A percentile compares a stretch with the other conserved stretches of the same genome.
Conservation (phyloP, 306 rosid species). For the Quercus gilva region DNA sequence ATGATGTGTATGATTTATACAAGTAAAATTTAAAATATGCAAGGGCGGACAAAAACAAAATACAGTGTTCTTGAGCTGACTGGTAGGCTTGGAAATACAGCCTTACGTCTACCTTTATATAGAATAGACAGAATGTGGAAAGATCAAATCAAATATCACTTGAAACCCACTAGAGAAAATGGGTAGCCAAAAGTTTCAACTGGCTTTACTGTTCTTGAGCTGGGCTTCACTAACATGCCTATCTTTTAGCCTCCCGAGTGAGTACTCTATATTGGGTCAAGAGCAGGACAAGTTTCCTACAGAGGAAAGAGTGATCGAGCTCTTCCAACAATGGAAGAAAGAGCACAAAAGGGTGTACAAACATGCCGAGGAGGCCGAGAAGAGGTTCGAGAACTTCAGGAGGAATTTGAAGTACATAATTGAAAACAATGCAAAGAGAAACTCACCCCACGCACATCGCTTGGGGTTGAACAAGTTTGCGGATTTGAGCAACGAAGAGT, state of each 20-base stretch:
- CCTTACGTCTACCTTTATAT: constrained; percentile 30
- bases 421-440: constrained; percentile 46
- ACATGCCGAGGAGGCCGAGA: constrained; percentile 44
- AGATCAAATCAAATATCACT: constrained; percentile 9
- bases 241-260: constrained; percentile 37
- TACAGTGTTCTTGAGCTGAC: constrained; percentile 35
- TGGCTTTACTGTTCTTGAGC: constrained; percentile 31
- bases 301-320: constrained; percentile 49
- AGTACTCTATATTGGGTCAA: constrained; percentile 43
- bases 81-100: constrained; percentile 42
- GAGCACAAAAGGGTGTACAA: constrained; percentile 47
- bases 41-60: background rate
- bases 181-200: constrained; percentile 39
- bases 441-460: constrained; percentile 22
- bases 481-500: constrained; percentile 77
- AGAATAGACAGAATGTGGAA: background rate
- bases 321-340: constrained; percentile 62
- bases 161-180: constrained; percentile 33
- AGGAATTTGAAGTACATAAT: constrained; percentile 53
- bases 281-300: constrained; percentile 40
- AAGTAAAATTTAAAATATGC: background rate
- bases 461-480: constrained; percentile 75
- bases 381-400: constrained; percentile 67
- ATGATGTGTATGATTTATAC: background rate
- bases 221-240: constrained; percentile 37